These are phyloP conservation scores for Erodium maritimum DNA, from an alignment of 345 rosid genomes.

Conservation along the genomic window DNA sequence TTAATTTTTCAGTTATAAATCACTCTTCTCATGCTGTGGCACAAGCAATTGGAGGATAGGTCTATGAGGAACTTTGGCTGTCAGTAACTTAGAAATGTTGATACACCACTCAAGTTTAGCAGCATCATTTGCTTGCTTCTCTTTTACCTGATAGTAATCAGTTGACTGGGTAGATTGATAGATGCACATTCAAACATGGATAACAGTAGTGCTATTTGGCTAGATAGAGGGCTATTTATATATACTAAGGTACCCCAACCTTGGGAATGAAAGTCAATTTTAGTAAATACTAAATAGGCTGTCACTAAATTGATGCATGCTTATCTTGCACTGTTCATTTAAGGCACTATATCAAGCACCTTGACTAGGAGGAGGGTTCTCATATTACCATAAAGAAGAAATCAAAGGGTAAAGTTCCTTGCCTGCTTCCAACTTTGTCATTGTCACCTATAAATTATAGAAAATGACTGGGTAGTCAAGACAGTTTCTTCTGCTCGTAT, in stretches of 20 bases:
- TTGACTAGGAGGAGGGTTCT: neutral
- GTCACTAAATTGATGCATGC: neutral
- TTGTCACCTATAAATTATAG: neutral
- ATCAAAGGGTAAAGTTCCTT: neutral
- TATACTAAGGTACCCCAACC: neutral
- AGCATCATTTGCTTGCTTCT: neutral
- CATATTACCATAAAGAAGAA: neutral
- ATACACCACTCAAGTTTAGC: neutral
- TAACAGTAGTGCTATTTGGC: neutral
- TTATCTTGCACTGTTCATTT: neutral
- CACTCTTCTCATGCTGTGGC: neutral
- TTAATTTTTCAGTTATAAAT: neutral
- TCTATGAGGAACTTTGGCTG: neutral
- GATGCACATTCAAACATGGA: neutral
- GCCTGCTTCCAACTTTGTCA: neutral
- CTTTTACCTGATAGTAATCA: neutral
- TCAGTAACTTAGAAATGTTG: neutral
- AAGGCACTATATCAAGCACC: neutral
- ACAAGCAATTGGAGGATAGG: neutral
- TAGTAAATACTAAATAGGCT: neutral
- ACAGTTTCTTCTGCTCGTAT: neutral
- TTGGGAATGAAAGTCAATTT: neutral
- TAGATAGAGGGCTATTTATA: neutral
- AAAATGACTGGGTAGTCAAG: neutral
- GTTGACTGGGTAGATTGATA: neutral